Conservation (phyloP, 768 basidiomycete genomes). For the Russula sp. region DNA sequence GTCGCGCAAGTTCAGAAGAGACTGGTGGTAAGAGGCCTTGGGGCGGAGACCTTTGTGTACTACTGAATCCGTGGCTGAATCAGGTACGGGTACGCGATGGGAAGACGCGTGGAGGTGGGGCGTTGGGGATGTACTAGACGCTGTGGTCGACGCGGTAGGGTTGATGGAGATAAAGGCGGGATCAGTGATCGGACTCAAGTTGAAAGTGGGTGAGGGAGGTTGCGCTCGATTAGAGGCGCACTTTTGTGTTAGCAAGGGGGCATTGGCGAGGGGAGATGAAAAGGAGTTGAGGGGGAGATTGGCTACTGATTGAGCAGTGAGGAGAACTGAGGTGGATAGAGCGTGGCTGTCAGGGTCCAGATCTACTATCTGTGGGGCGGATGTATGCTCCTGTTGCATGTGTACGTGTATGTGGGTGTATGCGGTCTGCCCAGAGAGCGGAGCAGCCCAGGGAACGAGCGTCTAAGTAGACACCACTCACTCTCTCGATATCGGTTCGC, state of each 20-base stretch:
- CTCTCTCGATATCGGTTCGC: background rate
- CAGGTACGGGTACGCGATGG: constrained; percentile 18
- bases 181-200: constrained; percentile 45
- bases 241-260: constrained; percentile 34
- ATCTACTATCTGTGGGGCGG: constrained; percentile 19
- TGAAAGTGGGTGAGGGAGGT: constrained; percentile 46
- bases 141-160: constrained; percentile 25
- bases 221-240: constrained; percentile 34
- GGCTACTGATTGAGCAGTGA: constrained; percentile 15
- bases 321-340: constrained; percentile 4
- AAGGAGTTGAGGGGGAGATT: constrained; percentile 21
- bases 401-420: background rate
- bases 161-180: constrained; percentile 23
- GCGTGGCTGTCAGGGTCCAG: constrained; percentile 19
- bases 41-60: constrained; percentile 21
- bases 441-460: too few relatives aligned
- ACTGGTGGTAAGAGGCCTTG: constrained; percentile 26
- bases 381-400: constrained; percentile 6
- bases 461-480: background rate
- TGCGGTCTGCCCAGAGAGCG: too few relatives aligned
- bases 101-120: background rate
- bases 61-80: constrained; percentile 12
- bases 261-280: constrained; percentile 37
- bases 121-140: constrained; percentile 10
- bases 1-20: constrained; percentile 27